These are phyloP conservation scores for Phellopilus nigrolimitatus DNA, from an alignment of 1,284 basidiomycete genomes.

Conservation along the genomic window DNA sequence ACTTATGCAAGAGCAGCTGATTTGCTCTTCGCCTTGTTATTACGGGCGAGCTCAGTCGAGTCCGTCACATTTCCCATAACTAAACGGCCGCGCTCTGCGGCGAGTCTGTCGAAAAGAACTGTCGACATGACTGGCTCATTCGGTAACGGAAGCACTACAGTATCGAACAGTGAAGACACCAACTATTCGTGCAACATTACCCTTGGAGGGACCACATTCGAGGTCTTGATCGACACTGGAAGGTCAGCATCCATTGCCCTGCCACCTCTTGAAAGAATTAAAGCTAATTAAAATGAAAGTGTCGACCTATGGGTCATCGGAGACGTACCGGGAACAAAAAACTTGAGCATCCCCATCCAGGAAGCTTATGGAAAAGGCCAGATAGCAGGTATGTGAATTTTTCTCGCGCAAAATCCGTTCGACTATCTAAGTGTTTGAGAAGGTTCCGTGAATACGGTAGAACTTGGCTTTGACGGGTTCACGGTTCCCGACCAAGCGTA, in stretches of 20 bases:
- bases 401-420: neutral
- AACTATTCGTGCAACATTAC: constrained; percentile 45
- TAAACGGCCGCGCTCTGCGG: neutral
- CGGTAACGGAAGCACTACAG: constrained; percentile 18
- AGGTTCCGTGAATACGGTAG: constrained; percentile 51
- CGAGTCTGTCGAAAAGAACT: neutral
- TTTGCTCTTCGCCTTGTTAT: no score
- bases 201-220: constrained; percentile 8
- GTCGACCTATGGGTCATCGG: constrained; percentile 11
- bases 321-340: neutral
- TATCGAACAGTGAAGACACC: constrained; percentile 41
- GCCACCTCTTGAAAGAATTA: constrained; percentile 1
- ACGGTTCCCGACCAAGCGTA: constrained; percentile 3
- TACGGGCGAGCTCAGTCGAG: neutral
- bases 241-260: constrained; percentile 5
- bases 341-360: neutral
- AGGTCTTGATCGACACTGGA: constrained; percentile 13
- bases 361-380: neutral
- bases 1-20: no score
- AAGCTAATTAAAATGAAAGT: constrained; percentile 1
- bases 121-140: constrained; percentile 8
- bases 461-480: constrained; percentile 33
- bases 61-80: neutral
- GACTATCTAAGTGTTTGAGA: constrained; percentile 3
- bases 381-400: neutral